Conservation (phyloP, 2,329 filamentous ascomycete genomes). For the Aspergillus piperis region DNA sequence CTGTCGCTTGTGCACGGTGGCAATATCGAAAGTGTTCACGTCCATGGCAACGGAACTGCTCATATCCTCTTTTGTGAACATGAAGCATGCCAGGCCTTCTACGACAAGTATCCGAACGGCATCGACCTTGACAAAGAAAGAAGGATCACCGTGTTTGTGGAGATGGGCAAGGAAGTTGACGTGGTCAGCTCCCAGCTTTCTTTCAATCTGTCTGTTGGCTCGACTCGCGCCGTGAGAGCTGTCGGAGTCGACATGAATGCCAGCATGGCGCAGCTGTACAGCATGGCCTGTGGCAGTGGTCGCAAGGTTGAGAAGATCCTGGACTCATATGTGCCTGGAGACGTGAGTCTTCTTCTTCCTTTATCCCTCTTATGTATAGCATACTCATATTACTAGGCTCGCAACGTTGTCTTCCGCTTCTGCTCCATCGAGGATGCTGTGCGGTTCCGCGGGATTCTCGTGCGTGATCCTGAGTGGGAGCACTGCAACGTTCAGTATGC, state of each 20-base stretch:
- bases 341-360: slow-evolving; percentile 36
- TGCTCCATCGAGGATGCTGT: slow-evolving; percentile 49
- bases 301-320: slow-evolving; percentile 50
- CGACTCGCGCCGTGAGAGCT: slow-evolving; percentile 50
- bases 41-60: slow-evolving; percentile 28
- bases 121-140: slow-evolving; percentile 36
- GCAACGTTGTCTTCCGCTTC: slow-evolving; percentile 52
- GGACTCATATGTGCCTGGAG: slow-evolving; percentile 41
- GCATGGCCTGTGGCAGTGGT: slow-evolving; percentile 41
- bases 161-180: slow-evolving; percentile 43
- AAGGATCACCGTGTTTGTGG: slow-evolving; percentile 37
- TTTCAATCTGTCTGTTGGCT: slow-evolving; percentile 42
- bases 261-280: slow-evolving; percentile 38
- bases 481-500: slow-evolving; percentile 47
- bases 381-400: slow-evolving; percentile 33
- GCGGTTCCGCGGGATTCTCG: slow-evolving; percentile 45
- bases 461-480: slow-evolving; percentile 48
- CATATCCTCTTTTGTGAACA: slow-evolving; percentile 39
- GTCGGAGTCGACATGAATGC: slow-evolving; percentile 45
- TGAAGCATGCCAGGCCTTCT: slow-evolving; percentile 38
- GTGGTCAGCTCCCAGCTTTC: slow-evolving; percentile 45
- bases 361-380: not conserved
- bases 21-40: slow-evolving; percentile 35
- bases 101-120: slow-evolving; percentile 39
- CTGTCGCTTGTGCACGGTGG: slow-evolving; percentile 44